These are phyloP conservation scores for Mangifera indica DNA, from an alignment of 345 rosid species.

Conservation along the genomic window DNA sequence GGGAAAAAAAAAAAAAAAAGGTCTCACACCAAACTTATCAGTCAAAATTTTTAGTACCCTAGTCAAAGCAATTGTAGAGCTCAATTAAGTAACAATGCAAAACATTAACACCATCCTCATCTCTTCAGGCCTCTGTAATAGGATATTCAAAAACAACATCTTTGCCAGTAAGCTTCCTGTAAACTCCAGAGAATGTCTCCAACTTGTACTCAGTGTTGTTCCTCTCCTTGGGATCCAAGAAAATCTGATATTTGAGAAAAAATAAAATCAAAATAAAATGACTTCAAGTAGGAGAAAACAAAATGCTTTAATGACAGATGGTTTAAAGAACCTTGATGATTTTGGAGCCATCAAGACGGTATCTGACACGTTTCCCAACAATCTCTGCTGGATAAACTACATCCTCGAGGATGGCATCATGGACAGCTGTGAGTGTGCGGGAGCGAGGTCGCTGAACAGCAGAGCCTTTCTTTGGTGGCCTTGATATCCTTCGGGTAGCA, in stretches of 20 bases:
- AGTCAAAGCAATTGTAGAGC: conserved; percentile 19
- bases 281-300: background rate
- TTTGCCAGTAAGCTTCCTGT: conserved; percentile 86
- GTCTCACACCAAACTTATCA: conserved; percentile 8
- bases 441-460: conserved; percentile 81
- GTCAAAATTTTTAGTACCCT: conserved; percentile 27
- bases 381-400: conserved; percentile 87
- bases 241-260: conserved; percentile 40
- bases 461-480: conserved; percentile 94
- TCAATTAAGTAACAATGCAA: conserved; percentile 10
- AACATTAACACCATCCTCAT: background rate
- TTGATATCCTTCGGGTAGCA: conserved; percentile 71
- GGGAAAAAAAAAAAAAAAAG: too few relatives aligned
- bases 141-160: conserved; percentile 90
- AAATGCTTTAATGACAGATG: background rate
- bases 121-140: conserved; percentile 48
- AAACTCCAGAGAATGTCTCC: conserved; percentile 68
- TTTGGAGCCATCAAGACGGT: conserved; percentile 79
- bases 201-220: conserved; percentile 82
- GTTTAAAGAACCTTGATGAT: conserved; percentile 51
- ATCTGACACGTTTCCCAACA: conserved; percentile 79
- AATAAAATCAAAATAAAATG: background rate
- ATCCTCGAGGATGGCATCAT: conserved; percentile 83
- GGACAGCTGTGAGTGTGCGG: conserved; percentile 79
- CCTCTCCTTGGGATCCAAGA: conserved; percentile 70